These are phyloP conservation scores for Macrolepiota fuliginosa DNA, from an alignment of 768 basidiomycete species.

Conservation along the genomic window DNA sequence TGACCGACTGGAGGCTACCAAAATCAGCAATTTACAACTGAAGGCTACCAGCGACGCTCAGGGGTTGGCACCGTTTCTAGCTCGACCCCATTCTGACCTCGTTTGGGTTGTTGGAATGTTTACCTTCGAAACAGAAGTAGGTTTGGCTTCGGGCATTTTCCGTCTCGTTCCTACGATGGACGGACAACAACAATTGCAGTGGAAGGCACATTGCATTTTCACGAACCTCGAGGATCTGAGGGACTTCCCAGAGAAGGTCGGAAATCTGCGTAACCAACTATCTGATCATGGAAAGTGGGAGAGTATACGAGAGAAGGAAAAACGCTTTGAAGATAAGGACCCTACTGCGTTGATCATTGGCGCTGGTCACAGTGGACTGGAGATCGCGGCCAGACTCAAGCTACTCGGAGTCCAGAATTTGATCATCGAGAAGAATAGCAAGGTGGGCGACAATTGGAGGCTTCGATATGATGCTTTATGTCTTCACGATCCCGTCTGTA, in stretches of 20 bases:
- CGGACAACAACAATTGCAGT: slow-evolving; percentile 24
- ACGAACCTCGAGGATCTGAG: slow-evolving; percentile 50
- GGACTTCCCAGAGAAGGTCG: slow-evolving; percentile 39
- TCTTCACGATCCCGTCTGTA: slow-evolving; percentile 52
- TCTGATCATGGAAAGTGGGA: slow-evolving; percentile 52
- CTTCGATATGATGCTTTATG: slow-evolving; percentile 57
- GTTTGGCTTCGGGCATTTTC: slow-evolving; percentile 39
- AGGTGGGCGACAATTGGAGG: slow-evolving; percentile 63
- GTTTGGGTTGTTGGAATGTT: slow-evolving; percentile 48
- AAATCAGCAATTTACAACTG: slow-evolving; percentile 21
- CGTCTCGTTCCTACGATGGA: slow-evolving; percentile 37
- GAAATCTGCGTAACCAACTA: slow-evolving; percentile 32
- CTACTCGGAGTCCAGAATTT: slow-evolving; percentile 49
- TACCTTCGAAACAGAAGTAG: slow-evolving; percentile 41
- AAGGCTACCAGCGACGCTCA: neutral
- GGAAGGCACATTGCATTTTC: slow-evolving; percentile 52
- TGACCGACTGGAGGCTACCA: slow-evolving; percentile 34
- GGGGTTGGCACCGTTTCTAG: neutral
- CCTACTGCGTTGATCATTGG: slow-evolving; percentile 57
- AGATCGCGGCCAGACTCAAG: slow-evolving; percentile 58
- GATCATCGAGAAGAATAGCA: slow-evolving; percentile 53
- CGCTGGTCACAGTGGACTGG: slow-evolving; percentile 61
- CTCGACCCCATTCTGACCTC: slow-evolving; percentile 33
- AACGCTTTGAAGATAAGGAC: slow-evolving; percentile 39
- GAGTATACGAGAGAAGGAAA: slow-evolving; percentile 33